A percentile compares a stretch with the other conserved stretches of the same genome.
These are phyloP conservation scores for Zangia roseola DNA, from an alignment of 768 basidiomycete species.

Conservation along the genomic window DNA sequence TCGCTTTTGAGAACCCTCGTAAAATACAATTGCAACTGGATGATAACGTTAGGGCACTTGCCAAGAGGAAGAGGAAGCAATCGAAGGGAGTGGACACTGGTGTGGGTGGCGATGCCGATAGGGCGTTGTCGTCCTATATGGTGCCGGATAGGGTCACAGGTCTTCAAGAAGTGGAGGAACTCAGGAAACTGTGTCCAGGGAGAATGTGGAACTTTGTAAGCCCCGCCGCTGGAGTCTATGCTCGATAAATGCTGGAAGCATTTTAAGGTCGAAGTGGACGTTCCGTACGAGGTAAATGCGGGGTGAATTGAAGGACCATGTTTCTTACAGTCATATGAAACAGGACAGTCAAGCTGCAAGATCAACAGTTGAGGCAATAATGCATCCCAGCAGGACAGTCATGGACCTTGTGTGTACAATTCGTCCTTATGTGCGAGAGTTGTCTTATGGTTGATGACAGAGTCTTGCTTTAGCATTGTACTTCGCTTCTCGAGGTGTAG, in stretches of 20 bases:
- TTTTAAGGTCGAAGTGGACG: conserved; percentile 78
- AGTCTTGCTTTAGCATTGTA: conserved; percentile 90
- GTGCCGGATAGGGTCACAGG: conserved; percentile 92
- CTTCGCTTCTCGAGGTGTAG: conserved; percentile 84
- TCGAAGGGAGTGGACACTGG: conserved; percentile 2
- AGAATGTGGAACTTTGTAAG: conserved; percentile 87
- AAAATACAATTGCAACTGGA: conserved; percentile 52
- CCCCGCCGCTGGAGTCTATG: conserved; percentile 1
- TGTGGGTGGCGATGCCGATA: conserved; percentile 2
- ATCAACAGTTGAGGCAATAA: conserved; percentile 58
- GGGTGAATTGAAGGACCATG: neutral
- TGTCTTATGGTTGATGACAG: conserved; percentile 39
- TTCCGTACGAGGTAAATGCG: conserved; percentile 66
- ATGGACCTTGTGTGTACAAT: conserved; percentile 80
- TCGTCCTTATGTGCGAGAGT: neutral
- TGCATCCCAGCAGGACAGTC: conserved; percentile 79
- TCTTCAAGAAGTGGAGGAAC: conserved; percentile 71
- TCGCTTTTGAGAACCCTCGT: conserved; percentile 95
- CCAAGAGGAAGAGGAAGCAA: conserved; percentile 43
- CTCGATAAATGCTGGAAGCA: neutral
- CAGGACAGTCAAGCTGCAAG: conserved; percentile 69
- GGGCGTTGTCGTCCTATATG: conserved; percentile 46
- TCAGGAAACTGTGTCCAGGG: conserved; percentile 71
- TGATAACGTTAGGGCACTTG: conserved; percentile 44
- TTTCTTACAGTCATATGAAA: conserved; percentile 9